Conservation (phyloP, 495 filamentous ascomycete genomes). For the Hypoxylon subgilvum region DNA sequence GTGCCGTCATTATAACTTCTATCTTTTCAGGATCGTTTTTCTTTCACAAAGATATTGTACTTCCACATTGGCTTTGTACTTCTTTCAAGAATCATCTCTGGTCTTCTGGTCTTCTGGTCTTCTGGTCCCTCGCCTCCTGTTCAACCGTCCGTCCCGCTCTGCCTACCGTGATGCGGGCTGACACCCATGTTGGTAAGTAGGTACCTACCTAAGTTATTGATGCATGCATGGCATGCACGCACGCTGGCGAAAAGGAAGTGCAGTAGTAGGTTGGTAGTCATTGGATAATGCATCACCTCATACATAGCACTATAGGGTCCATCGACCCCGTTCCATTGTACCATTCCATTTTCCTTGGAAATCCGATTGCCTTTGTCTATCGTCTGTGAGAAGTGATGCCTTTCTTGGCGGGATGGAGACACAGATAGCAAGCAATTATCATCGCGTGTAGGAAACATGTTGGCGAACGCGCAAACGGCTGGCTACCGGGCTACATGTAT, state of each 20-base stretch:
- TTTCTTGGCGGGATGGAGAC: constrained; percentile 15
- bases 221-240: constrained; percentile 6
- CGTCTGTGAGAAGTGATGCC: background rate
- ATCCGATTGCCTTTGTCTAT: constrained; percentile 6
- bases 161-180: constrained; percentile 5
- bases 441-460: constrained; percentile 6
- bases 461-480: constrained; percentile 12
- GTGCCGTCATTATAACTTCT: too few relatives aligned
- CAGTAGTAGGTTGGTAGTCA: constrained; percentile 15
- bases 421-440: constrained; percentile 5
- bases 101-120: too few relatives aligned
- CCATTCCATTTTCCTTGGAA: too few relatives aligned
- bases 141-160: background rate
- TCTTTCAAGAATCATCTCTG: too few relatives aligned
- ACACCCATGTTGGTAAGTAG: constrained; percentile 10
- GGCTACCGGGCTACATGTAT: constrained; percentile 17
- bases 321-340: background rate
- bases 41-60: too few relatives aligned
- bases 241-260: constrained; percentile 9
- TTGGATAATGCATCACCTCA: constrained; percentile 11
- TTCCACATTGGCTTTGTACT: too few relatives aligned
- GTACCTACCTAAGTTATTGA: background rate
- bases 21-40: too few relatives aligned
- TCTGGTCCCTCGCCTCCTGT: background rate
- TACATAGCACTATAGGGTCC: constrained; percentile 1